A percentile compares a stretch with the other conserved stretches of the same genome.
Conservation (phyloP, 495 filamentous ascomycete species). For the Hypoxylon trugodes region DNA sequence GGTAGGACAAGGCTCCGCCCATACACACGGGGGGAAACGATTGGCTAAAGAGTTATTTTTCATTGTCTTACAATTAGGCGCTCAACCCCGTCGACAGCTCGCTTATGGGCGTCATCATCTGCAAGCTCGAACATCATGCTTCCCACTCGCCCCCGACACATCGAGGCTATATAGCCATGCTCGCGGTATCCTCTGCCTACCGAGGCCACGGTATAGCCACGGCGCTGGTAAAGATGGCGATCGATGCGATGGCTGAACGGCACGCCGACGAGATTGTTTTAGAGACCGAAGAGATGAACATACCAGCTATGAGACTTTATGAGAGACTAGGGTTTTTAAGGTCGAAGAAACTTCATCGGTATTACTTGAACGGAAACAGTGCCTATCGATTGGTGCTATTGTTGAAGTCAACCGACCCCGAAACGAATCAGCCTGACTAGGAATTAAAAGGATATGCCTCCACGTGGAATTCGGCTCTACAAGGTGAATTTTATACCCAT, state of each 20-base stretch:
- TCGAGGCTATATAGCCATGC: slow-evolving; percentile 98
- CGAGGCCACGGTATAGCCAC: slow-evolving; percentile 92
- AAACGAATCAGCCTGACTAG: slow-evolving; percentile 37
- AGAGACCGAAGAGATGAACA: slow-evolving; percentile 96
- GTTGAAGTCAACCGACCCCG: slow-evolving; percentile 64
- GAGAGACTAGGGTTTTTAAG: slow-evolving; percentile 91
- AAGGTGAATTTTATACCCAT: too few species aligned
- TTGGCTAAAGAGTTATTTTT: slow-evolving; percentile 7
- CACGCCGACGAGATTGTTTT: slow-evolving; percentile 94
- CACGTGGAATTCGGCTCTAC: too few species aligned
- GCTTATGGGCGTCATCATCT: slow-evolving; percentile 89
- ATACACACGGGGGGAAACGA: background rate
- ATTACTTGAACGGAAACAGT: slow-evolving; percentile 96
- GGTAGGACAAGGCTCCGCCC: slow-evolving; percentile 53
- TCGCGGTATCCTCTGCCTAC: slow-evolving; percentile 81
- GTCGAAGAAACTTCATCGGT: slow-evolving; percentile 92
- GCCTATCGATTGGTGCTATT: slow-evolving; percentile 89
- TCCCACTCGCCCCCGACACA: slow-evolving; percentile 73
- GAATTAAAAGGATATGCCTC: slow-evolving; percentile 24
- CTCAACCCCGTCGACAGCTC: slow-evolving; percentile 64
- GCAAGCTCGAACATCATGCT: slow-evolving; percentile 89
- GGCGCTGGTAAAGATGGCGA: slow-evolving; percentile 84
- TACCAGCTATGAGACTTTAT: slow-evolving; percentile 90
- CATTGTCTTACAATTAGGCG: slow-evolving; percentile 66
- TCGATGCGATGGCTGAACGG: slow-evolving; percentile 86